Evolutionary conservation across 176 grass and related monocot genomes (phyloP).

Genomic region (Cymbopogon citratus): DNA sequence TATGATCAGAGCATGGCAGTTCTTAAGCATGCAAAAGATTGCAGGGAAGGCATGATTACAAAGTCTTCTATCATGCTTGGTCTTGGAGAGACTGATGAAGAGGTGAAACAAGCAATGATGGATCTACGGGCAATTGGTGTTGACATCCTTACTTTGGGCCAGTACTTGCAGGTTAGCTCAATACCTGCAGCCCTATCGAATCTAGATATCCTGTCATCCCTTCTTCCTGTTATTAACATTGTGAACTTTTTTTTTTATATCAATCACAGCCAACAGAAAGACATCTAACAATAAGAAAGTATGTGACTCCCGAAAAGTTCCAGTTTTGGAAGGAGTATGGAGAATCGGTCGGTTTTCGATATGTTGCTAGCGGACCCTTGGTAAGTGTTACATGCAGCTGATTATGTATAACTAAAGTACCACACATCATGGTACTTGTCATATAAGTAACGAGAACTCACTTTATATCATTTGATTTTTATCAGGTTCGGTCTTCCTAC

Average conservation of each 20-base stretch:
- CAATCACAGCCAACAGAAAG: slow-evolving; percentile 67
- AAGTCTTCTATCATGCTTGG: slow-evolving; percentile 97
- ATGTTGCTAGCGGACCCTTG: slow-evolving; percentile 94
- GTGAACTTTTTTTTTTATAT: not conserved
- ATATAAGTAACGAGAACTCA: not conserved
- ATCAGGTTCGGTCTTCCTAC: slow-evolving; percentile 87
- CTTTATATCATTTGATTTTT: slow-evolving; percentile 12
- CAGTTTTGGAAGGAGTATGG: slow-evolving; percentile 86
- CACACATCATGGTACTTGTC: not conserved
- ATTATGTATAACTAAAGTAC: not conserved
- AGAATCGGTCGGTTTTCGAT: slow-evolving; percentile 76
- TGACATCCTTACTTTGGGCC: slow-evolving; percentile 83
- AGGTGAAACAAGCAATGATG: slow-evolving; percentile 70
- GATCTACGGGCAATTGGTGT: slow-evolving; percentile 78
- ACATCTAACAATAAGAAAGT: slow-evolving; percentile 86
- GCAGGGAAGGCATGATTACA: slow-evolving; percentile 73
- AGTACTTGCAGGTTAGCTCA: slow-evolving; percentile 79
- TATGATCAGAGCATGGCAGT: slow-evolving; percentile 80
- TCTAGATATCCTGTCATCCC: not conserved
- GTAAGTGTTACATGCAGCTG: slow-evolving; percentile 33
- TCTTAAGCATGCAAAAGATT: slow-evolving; percentile 68
- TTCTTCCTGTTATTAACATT: not conserved
- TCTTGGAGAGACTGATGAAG: slow-evolving; percentile 77
- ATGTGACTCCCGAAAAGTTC: slow-evolving; percentile 92
- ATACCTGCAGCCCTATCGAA: not conserved